Evolutionary conservation across 2,329 filamentous ascomycete species (phyloP).

Genomic region (Penicillium freii): DNA sequence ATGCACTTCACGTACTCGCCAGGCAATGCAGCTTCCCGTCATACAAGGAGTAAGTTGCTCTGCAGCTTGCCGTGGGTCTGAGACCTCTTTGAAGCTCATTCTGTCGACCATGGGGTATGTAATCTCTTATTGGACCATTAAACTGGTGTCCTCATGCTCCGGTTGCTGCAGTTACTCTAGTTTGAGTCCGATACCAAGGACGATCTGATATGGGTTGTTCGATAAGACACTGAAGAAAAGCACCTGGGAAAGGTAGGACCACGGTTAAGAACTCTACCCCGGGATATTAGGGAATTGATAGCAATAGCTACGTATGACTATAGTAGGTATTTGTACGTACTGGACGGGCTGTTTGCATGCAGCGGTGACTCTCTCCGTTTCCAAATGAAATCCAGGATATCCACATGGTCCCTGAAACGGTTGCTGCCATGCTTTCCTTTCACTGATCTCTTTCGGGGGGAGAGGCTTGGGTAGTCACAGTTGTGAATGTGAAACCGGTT

Average conservation of each 20-base stretch:
- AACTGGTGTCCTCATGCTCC: slow-evolving; percentile 24
- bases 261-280: neutral
- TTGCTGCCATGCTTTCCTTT: slow-evolving; percentile 21
- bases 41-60: slow-evolving; percentile 28
- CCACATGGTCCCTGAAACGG: slow-evolving; percentile 33
- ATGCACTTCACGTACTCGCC: slow-evolving; percentile 21
- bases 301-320: neutral
- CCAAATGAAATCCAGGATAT: slow-evolving; percentile 23
- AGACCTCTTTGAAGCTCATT: slow-evolving; percentile 31
- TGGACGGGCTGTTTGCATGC: slow-evolving; percentile 32
- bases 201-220: slow-evolving; percentile 3
- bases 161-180: slow-evolving; percentile 19
- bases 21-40: slow-evolving; percentile 27
- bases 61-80: slow-evolving; percentile 35
- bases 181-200: slow-evolving; percentile 16
- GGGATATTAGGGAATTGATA: slow-evolving; percentile 1
- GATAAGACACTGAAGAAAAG: neutral
- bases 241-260: neutral
- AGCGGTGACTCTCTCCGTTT: slow-evolving; percentile 3
- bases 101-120: slow-evolving; percentile 17
- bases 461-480: slow-evolving; percentile 30
- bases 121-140: slow-evolving; percentile 24
- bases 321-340: slow-evolving; percentile 9
- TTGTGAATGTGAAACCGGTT: slow-evolving; percentile 30
- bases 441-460: slow-evolving; percentile 15